Evolutionary conservation across 208 protist genomes (phyloP).

Genomic region (Trypanosoma lewisi): DNA sequence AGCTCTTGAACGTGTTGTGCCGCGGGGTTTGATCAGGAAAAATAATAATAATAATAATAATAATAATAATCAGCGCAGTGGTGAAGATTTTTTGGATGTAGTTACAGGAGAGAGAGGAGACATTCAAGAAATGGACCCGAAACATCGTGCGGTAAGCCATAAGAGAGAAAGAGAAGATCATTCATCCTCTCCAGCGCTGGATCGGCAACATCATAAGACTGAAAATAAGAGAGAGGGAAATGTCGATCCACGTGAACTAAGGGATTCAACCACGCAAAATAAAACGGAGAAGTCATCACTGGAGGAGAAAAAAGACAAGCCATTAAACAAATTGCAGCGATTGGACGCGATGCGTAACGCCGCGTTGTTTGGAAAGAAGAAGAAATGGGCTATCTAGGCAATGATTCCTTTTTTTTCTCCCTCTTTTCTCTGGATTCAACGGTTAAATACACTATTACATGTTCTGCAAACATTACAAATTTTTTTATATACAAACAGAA

Average conservation of each 20-base stretch:
- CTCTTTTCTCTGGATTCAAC: not conserved
- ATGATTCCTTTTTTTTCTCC: not conserved
- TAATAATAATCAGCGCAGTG: not conserved
- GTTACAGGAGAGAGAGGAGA: not conserved
- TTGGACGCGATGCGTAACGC: slow-evolving; percentile 41
- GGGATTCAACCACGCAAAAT: not conserved
- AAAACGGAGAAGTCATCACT: not conserved
- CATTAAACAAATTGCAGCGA: slow-evolving; percentile 52
- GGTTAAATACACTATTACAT: not conserved
- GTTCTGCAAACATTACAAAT: not conserved
- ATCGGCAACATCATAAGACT: not conserved
- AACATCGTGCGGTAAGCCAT: not conserved
- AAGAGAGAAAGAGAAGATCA: not conserved
- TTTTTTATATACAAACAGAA: not conserved
- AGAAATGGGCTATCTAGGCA: slow-evolving; percentile 9
- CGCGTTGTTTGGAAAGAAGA: slow-evolving; percentile 32
- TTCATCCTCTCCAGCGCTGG: not conserved
- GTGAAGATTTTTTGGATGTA: not conserved
- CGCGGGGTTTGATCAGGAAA: slow-evolving; percentile 35
- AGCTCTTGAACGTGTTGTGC: slow-evolving; percentile 51
- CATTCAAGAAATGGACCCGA: not conserved
- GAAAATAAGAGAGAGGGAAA: not conserved
- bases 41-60: too few species aligned
- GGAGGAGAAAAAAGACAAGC: slow-evolving; percentile 4
- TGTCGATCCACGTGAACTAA: not conserved